Evolutionary conservation across 768 basidiomycete species (phyloP).

Genomic region (Russula olivacea): DNA sequence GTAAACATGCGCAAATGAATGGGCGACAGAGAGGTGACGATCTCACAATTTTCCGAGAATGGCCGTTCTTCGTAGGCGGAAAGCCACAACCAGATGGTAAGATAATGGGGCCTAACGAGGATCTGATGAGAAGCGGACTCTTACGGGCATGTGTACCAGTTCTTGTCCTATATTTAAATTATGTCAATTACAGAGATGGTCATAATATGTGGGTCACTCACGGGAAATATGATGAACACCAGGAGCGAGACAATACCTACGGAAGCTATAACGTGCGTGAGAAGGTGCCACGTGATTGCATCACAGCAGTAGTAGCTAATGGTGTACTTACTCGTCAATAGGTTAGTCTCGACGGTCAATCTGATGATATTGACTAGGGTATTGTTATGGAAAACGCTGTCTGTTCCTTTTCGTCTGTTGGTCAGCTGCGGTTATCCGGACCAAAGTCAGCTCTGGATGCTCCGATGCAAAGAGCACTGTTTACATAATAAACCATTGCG

Average conservation of each 20-base stretch:
- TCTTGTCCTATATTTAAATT: neutral
- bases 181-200: neutral
- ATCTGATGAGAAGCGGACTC: neutral
- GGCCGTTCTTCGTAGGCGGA: neutral
- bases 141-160: conserved; percentile 16
- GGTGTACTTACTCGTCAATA: conserved; percentile 15
- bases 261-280: neutral
- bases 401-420: neutral
- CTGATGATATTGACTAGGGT: conserved; percentile 24
- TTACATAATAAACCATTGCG: conserved; percentile 8
- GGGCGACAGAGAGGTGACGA: no score
- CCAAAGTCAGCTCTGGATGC: neutral
- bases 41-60: conserved; percentile 10
- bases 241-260: conserved; percentile 1
- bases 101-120: neutral
- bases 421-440: neutral
- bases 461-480: neutral
- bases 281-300: neutral
- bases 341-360: conserved; percentile 29
- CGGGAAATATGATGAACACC: conserved; percentile 1
- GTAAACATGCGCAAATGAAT: no score
- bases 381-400: neutral
- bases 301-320: neutral
- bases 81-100: neutral
- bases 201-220: neutral